Base-by-base conservation (phyloP, 345 rosid species). In the Alliaria petiolata region DNA sequence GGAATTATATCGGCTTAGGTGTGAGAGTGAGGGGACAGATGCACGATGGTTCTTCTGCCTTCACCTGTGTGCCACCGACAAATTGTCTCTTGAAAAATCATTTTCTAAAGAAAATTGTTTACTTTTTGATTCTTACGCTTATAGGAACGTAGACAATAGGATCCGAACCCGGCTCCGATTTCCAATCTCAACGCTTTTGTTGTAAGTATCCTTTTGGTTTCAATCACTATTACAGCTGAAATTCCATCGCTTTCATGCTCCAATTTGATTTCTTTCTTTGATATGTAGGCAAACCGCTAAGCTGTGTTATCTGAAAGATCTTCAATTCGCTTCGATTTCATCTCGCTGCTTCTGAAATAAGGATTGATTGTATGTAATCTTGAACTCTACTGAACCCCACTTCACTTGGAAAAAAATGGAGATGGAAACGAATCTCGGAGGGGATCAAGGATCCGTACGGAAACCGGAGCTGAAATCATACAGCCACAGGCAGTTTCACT, bases 341-440 rank as follows among this genome's bases (percentile, higher is more conserved):
- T 30, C 36, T 5, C 14, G n/a, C 28, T 39, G 30, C 36, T 62
- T 22, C n/a, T 35, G 50, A 42, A 69, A 38, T 15, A 39, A 14
- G 28, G 10, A 16, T 51, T 39, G 2, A 52, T 63, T 38, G 63
- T 72, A 12, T 63, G 25, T 72, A 65, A 46, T 15, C 50, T 46
- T 25, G 10, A 38, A 10, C 50, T 65, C 58, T 28, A 13, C 19
- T 65, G 34, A 65, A 73, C 50, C 53, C 28, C 61, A 65, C 71
- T 65, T 73, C 67, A 46, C 36, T 49, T 7, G 7, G 25, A 22
- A 16, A 2, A 54, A 31, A 16, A 69, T 80, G 54, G 68, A 66
- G 67, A 87, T 84, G 83, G 93, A 86, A 65, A 78, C 69, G 47
- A 74, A 74, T 82, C 81, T 58, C 39, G 72, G 31, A 28, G 31